Conservation (phyloP, 768 basidiomycete species). For the Serpula lacrymans region DNA sequence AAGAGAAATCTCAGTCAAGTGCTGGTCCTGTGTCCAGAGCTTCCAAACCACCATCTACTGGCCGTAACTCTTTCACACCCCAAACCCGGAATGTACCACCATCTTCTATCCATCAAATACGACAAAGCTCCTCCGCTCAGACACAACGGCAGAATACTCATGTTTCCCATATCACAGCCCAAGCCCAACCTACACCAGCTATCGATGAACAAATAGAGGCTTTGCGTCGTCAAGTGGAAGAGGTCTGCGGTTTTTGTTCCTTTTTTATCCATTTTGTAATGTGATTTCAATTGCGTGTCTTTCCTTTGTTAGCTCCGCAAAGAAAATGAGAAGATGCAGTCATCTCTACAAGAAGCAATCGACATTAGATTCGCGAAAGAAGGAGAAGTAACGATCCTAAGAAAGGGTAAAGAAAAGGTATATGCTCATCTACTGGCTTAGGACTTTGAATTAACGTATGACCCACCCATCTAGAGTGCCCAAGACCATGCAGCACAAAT, state of each 20-base stretch:
- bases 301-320: slow-evolving; percentile 41
- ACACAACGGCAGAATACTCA: slow-evolving; percentile 4
- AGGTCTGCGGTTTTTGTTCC: slow-evolving; percentile 37
- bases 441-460: not conserved
- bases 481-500: slow-evolving; percentile 59
- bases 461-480: slow-evolving; percentile 39
- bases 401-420: slow-evolving; percentile 70
- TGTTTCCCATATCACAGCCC: too few species aligned
- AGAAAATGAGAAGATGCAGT: slow-evolving; percentile 45
- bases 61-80: slow-evolving; percentile 1
- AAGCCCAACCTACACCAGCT: too few species aligned
- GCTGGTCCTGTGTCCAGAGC: slow-evolving; percentile 12
- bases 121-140: slow-evolving; percentile 9
- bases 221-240: slow-evolving; percentile 38
- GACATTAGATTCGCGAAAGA: slow-evolving; percentile 57
- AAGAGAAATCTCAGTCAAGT: not conserved
- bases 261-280: not conserved
- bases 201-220: slow-evolving; percentile 15
- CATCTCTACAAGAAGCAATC: slow-evolving; percentile 43
- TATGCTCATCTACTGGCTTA: slow-evolving; percentile 3
- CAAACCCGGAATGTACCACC: slow-evolving; percentile 12
- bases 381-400: slow-evolving; percentile 67
- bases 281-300: slow-evolving; percentile 10
- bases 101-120: slow-evolving; percentile 12
- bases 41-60: slow-evolving; percentile 9